Percentiles rank a stretch among this genome's conserved stretches.
phyloP scores from a whole-genome alignment of 2,329 filamentous ascomycete genomes.

The Amesomyces nigricolor region DNA sequence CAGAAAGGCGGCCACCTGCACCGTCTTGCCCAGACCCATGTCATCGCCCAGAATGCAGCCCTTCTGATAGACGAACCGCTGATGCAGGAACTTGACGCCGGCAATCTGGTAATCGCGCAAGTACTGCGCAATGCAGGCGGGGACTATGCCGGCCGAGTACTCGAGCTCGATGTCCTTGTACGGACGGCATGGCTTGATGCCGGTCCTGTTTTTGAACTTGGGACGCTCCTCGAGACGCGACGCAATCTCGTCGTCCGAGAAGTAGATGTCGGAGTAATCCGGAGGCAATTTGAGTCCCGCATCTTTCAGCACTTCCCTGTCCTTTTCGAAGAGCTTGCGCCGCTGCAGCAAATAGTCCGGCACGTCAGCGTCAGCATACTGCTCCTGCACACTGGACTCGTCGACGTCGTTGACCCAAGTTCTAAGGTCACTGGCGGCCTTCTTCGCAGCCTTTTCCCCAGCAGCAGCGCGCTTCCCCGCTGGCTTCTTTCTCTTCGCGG shows the following conservation, averaged over 20 bases:
- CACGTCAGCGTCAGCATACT: conserved; percentile 41
- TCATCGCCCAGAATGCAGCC: conserved; percentile 91
- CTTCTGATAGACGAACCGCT: conserved; percentile 83
- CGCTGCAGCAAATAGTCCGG: conserved; percentile 69
- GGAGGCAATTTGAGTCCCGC: conserved; percentile 73
- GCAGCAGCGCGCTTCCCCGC: not conserved
- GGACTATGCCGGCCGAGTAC: conserved; percentile 74
- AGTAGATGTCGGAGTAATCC: conserved; percentile 66
- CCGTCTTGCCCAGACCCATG: conserved; percentile 96
- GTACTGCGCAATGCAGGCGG: conserved; percentile 84
- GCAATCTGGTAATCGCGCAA: conserved; percentile 86
- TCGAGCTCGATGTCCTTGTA: conserved; percentile 72
- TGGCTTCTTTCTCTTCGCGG: conserved; percentile 36
- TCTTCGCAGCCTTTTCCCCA: not conserved
- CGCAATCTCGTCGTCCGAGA: conserved; percentile 57
- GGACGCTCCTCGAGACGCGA: conserved; percentile 59
- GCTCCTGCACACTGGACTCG: conserved; percentile 21
- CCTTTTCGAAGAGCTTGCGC: conserved; percentile 62
- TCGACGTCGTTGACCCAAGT: conserved; percentile 4
- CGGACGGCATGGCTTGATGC: conserved; percentile 58
- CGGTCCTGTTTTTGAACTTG: conserved; percentile 49
- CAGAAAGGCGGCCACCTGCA: conserved; percentile 90
- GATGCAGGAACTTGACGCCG: conserved; percentile 79
- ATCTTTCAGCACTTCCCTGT: conserved; percentile 54
- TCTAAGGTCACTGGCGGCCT: not conserved